Evolutionary conservation across 1,284 basidiomycete genomes (phyloP), one percentile per base, ranked within the genome.

Genomic region (Moesziomyces parantarcticus): DNA sequence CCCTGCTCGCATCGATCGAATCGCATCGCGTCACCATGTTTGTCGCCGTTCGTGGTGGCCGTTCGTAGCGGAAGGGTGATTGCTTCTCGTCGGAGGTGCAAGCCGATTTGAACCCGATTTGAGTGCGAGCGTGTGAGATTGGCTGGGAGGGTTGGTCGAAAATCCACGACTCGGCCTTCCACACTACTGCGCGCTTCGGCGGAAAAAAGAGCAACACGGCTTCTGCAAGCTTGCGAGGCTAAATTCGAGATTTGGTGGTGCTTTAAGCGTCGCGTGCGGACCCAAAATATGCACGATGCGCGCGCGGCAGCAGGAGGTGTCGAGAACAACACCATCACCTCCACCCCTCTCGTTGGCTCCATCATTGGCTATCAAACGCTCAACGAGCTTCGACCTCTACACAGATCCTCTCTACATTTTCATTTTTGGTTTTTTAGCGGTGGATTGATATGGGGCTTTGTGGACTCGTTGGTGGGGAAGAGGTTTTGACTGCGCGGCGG

Each of bases 391-490:
- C 7, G 13, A 18, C 16, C 40, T 21, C 16, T 8, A n/a, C 40
- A 7, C n/a, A n/a, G n/a, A n/a, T n/a, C n/a, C n/a, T n/a, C n/a
- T n/a, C n/a, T n/a, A n/a, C n/a, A n/a, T n/a, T n/a, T n/a, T n/a
- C n/a, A n/a, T n/a, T n/a, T n/a, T n/a, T n/a, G n/a, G n/a, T n/a
- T n/a, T n/a, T n/a, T n/a, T n/a, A n/a, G n/a, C n/a, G n/a, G n/a
- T n/a, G n/a, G n/a, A n/a, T n/a, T 1, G 22, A n/a, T 7, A 66
- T 66, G 64, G 52, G 53, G 21, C 45, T 66, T 13, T 66, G 64
- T 41, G 64, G 64, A 1, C 41, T 60, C 0, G 45, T 64, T 22
- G 23, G 22, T 16, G 13, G 21, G 11, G 39, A 29, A 13, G 29
- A 29, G 18, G 34, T 42, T 6, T 49, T 46, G 10, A 42, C 29